phyloP scores from a whole-genome alignment of 2,329 filamentous ascomycete species.

The Penicillium glabrum region DNA sequence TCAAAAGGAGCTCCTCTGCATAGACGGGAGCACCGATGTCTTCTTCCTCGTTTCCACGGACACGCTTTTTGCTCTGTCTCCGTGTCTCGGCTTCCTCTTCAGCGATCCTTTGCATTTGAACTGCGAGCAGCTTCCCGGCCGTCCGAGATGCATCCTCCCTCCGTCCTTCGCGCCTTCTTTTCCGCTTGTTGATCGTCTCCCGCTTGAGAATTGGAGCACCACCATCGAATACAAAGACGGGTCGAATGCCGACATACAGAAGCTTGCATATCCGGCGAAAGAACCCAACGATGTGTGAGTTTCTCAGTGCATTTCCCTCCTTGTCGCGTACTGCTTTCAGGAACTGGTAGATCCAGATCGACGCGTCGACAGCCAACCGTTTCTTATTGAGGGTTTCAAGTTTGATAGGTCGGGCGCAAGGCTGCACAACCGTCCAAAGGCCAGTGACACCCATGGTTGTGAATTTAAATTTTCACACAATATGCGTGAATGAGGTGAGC shows the following conservation, averaged over 20 bases:
- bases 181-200: conserved; percentile 79
- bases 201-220: conserved; percentile 88
- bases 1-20: conserved; percentile 84
- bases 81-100: conserved; percentile 75
- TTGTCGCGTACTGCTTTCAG: conserved; percentile 98
- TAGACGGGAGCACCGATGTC: conserved; percentile 79
- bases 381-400: conserved; percentile 95
- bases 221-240: conserved; percentile 97
- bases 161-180: conserved; percentile 78
- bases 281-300: conserved; percentile 95
- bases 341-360: conserved; percentile 99
- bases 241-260: conserved; percentile 92
- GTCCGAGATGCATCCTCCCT: conserved; percentile 91
- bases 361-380: conserved; percentile 93
- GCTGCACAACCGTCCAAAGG: conserved; percentile 94
- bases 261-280: conserved; percentile 98
- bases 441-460: conserved; percentile 90
- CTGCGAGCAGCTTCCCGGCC: conserved; percentile 83
- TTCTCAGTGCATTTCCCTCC: conserved; percentile 93
- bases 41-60: conserved; percentile 60
- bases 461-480: background rate
- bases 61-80: conserved; percentile 50
- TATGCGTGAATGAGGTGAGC: background rate
- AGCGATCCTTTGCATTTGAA: conserved; percentile 88
- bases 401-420: conserved; percentile 92